Evolutionary conservation across 2,329 filamentous ascomycete species (phyloP), one percentile per base, ranked within the genome.

Genomic region (Aureobasidium sp.): DNA sequence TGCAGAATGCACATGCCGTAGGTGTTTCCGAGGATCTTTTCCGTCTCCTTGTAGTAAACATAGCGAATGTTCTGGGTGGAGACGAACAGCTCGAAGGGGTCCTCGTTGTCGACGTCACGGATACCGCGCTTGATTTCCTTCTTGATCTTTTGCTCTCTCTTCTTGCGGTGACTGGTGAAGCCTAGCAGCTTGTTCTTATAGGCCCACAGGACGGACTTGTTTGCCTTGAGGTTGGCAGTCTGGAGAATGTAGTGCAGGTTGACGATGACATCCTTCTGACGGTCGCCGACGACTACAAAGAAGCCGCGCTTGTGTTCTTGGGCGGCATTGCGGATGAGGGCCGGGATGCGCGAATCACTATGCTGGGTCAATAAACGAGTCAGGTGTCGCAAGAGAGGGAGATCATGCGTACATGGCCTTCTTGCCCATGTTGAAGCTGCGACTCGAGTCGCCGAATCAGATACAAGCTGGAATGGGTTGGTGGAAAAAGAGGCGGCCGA

Each of bases 21-120:
- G 47, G 94, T 99, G 75, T 97, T 96, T 74, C 94, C 94, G 62
- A 97, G 78, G 72, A 99, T 97, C 81, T 97, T 97, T 71, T 99
- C 94, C 31, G 94, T 97, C 79, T 99, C 94, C 78, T 99, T 99
- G 81, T 99, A 99, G 82, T 96, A 99, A 63, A 94, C 91, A 83
- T 99, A 99, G 75, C 94, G 89, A 74, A 99, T 96, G 76, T 97
- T 91, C 79, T 97, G 90, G 62, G 96, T 86, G 63, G 91, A 94
- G 69, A 97, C 88, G 77, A 97, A 99, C 61, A 97, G 84, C 78
- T 99, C 94, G 79, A 99, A 99, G 0, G 94, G 89, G 73, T 99
- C 94, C 73, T 96, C 91, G 61, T 86, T 84, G 75, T 99, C 96
- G 65, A 89, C 85, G 76, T 99, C 94, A 71, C 95, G 86, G 67